Evolutionary conservation across 306 rosid species (phyloP).

Genomic region (Vigna nakashimae): DNA sequence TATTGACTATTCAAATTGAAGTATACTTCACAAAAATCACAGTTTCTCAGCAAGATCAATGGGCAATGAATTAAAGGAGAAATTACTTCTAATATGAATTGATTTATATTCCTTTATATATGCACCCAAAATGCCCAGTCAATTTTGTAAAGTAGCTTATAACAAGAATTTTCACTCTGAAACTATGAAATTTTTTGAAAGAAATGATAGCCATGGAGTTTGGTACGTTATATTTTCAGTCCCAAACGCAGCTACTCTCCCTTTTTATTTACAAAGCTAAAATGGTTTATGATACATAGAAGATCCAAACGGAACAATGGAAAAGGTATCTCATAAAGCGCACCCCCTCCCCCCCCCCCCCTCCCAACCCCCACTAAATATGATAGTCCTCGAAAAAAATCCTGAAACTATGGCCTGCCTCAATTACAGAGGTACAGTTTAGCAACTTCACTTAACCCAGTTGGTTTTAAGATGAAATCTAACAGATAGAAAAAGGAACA

Average conservation of each 20-base stretch:
- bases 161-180: conserved; percentile 15
- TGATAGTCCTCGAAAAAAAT: neutral
- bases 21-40: neutral
- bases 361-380: too few relatives aligned
- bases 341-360: too few relatives aligned
- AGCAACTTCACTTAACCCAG: neutral
- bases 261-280: conserved; percentile 20
- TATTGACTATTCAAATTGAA: conserved; percentile 17
- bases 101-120: neutral
- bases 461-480: neutral
- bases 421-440: neutral
- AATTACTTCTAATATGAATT: neutral
- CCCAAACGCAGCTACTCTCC: conserved; percentile 7
- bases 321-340: neutral
- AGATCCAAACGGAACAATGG: conserved; percentile 6
- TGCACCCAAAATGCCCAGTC: conserved; percentile 14
- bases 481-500: conserved; percentile 1
- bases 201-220: conserved; percentile 34
- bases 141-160: conserved; percentile 18
- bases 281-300: neutral
- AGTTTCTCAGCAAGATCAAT: conserved; percentile 4
- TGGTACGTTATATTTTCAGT: conserved; percentile 34
- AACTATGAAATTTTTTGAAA: neutral
- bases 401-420: neutral
- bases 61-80: conserved; percentile 1